A percentile compares a stretch with the other conserved stretches of the same genome.
Evolutionary conservation across 306 rosid genomes (phyloP).

Genomic region (Canavalia gladiata): DNA sequence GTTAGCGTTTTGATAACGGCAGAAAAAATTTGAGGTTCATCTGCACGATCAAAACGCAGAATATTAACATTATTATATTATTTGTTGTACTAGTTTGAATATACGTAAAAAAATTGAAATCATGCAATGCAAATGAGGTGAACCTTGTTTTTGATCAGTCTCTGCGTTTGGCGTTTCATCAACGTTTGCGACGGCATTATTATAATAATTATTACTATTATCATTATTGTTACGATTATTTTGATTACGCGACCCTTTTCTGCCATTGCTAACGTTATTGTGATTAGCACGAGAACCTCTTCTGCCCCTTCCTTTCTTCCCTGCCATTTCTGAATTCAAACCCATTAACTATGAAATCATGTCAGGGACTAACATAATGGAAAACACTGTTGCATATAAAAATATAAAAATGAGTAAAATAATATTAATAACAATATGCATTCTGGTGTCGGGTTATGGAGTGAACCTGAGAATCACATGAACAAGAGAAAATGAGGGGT

Average conservation of each 20-base stretch:
- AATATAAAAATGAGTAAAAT: too few species aligned
- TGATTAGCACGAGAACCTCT: too few species aligned
- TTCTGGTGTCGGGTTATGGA: neutral
- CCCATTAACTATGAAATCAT: too few species aligned
- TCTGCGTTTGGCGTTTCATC: constrained; percentile 54
- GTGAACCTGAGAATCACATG: neutral
- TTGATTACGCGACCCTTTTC: constrained; percentile 47
- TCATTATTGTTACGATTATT: neutral
- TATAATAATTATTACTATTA: neutral
- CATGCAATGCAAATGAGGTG: neutral
- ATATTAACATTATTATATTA: neutral
- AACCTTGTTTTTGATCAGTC: constrained; percentile 61
- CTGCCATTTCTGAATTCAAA: constrained; percentile 61
- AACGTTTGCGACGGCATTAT: constrained; percentile 3
- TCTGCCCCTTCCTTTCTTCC: constrained; percentile 66
- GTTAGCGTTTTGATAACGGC: constrained; percentile 73
- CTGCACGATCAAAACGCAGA: constrained; percentile 50
- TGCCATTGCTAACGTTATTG: constrained; percentile 19
- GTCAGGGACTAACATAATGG: neutral
- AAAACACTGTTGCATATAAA: neutral
- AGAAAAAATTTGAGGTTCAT: constrained; percentile 70
- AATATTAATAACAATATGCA: too few species aligned
- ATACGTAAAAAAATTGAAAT: neutral
- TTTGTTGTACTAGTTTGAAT: neutral
- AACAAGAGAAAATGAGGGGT: neutral